A percentile compares a stretch with the other conserved stretches of the same genome.
phyloP scores from a whole-genome alignment of 2,329 filamentous ascomycete species.

The Beauveria bassiana region DNA sequence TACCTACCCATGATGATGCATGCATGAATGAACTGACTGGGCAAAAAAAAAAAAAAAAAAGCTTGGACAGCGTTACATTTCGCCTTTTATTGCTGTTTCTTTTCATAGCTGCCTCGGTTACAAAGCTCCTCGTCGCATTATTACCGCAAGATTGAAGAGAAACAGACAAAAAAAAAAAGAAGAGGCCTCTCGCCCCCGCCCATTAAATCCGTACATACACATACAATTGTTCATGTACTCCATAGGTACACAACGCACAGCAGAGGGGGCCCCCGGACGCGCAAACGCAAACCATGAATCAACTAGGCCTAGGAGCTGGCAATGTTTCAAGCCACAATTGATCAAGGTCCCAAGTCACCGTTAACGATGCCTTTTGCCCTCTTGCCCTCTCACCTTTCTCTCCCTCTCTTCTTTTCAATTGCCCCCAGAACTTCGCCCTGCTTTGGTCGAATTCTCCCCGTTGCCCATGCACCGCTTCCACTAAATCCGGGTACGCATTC shows the following conservation, averaged over 20 bases:
- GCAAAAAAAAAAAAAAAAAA: no score
- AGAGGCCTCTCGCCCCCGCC: not conserved
- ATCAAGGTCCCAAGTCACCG: not conserved
- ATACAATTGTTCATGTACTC: not conserved
- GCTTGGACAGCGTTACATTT: not conserved
- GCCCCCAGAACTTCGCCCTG: no score
- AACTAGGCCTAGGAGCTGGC: not conserved
- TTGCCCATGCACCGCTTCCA: not conserved
- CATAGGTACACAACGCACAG: not conserved
- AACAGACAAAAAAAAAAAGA: not conserved
- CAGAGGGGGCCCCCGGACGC: not conserved
- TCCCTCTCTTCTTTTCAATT: no score
- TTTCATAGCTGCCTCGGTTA: not conserved
- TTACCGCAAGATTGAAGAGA: not conserved
- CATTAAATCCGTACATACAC: no score
- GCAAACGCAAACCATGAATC: no score
- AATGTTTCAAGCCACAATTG: conserved; percentile 5
- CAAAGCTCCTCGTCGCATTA: not conserved
- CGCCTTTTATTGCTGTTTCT: not conserved
- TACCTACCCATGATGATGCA: not conserved
- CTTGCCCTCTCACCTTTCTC: not conserved
- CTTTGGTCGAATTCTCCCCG: no score
- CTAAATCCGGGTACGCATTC: conserved; percentile 2
- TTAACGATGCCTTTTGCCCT: not conserved
- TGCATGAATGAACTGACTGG: not conserved